Base-by-base conservation (phyloP, 73 alveolate species). In the Urostyla sp. region DNA sequence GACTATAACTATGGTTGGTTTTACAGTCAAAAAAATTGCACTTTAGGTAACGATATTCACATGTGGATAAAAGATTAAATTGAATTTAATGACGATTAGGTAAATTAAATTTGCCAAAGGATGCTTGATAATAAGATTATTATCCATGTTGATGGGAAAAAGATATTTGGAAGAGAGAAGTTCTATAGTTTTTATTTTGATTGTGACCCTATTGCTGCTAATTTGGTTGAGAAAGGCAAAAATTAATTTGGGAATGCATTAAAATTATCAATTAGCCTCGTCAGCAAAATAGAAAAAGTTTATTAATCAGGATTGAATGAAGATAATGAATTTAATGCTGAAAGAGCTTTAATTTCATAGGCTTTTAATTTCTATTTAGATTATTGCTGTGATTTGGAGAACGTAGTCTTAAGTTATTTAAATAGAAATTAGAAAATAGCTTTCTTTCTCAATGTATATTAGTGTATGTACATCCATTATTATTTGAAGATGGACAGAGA, bases 391-490 rank as follows among this genome's bases (percentile, higher is more conserved):
- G 93, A 85, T 44, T 66, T 84, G 2, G 79, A 77, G 27, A 60
- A 67, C 23, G 72, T 85, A 4, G 72, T 44, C 60, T 32, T 84
- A 30, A 35, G 63, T 21, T 75, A 78, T 27, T 28, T 81, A 34
- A 32, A 67, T 0, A 52, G 56, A n/a, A 16, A 23, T 0, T 89
- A 87, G 85, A 90, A 58, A 72, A 38, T 72, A 24, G 61, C 88
- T 26, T 80, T 90, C 83, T 87, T 87, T 73, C 55, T 90, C 5
- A 89, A 89, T 36, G 82, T 87, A 13, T 88, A 87, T 56, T 80
- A 90, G 54, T 51, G 90, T 20, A 87, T 91, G 95, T 80, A 74
- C 67, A 34, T 88, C 43, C 95, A 88, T 52, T 48, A 73, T 51
- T 72, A 69, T 54, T 72, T 91, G 32, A 87, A 80, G 80, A 32